phyloP scores from a whole-genome alignment of 176 grass and related monocot genomes.

The Aegilops bicornis region DNA sequence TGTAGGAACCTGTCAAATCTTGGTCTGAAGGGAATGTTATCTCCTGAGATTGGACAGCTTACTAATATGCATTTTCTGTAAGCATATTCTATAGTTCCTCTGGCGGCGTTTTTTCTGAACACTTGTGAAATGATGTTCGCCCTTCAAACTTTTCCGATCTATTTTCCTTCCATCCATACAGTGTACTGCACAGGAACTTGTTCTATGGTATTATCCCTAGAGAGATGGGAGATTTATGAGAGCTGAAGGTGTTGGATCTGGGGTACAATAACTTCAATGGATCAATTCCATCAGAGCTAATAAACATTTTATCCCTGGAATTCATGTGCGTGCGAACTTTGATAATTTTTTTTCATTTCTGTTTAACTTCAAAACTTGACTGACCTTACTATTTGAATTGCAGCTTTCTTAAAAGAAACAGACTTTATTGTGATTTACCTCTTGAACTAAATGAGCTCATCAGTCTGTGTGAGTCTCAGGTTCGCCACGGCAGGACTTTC shows the following conservation, averaged over 20 bases:
- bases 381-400: not conserved
- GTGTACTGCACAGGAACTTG: slow-evolving; percentile 51
- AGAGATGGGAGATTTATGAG: slow-evolving; percentile 27
- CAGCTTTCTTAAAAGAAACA: slow-evolving; percentile 50
- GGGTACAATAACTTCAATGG: slow-evolving; percentile 53
- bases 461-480: slow-evolving; percentile 16
- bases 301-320: slow-evolving; percentile 13
- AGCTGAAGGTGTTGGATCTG: slow-evolving; percentile 49
- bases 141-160: not conserved
- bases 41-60: slow-evolving; percentile 41
- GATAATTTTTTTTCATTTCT: not conserved
- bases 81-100: slow-evolving; percentile 16
- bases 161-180: slow-evolving; percentile 12
- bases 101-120: not conserved
- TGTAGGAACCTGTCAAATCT: slow-evolving; percentile 66
- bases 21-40: slow-evolving; percentile 44
- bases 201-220: slow-evolving; percentile 32
- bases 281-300: slow-evolving; percentile 37
- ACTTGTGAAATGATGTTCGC: not conserved
- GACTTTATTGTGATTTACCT: slow-evolving; percentile 22
- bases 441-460: slow-evolving; percentile 15
- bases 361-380: slow-evolving; percentile 16
- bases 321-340: slow-evolving; percentile 11
- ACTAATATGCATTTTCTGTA: slow-evolving; percentile 44
- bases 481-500: slow-evolving; percentile 4